These are phyloP conservation scores for Amanita thiersii DNA, from an alignment of 768 basidiomycete species.

Conservation along the genomic window DNA sequence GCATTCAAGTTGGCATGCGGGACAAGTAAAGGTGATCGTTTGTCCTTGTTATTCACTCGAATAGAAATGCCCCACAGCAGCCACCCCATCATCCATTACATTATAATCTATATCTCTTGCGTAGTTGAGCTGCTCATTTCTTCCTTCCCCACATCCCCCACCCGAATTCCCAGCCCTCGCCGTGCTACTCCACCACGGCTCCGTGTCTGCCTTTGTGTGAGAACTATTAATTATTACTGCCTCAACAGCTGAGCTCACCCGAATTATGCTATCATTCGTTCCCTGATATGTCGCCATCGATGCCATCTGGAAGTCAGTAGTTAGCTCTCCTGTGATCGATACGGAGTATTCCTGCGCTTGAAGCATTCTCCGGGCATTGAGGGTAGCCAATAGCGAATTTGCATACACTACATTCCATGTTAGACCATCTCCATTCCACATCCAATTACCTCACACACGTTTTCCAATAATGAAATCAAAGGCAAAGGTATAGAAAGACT, in stretches of 20 bases:
- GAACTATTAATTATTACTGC: too few species aligned
- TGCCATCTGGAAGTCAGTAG: constrained; percentile 26
- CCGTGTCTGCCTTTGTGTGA: too few species aligned
- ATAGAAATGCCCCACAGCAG: too few species aligned
- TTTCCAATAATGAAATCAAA: constrained; percentile 48
- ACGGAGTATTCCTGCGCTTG: constrained; percentile 14
- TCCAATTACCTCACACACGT: constrained; percentile 19
- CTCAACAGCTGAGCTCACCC: too few species aligned
- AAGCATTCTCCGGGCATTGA: constrained; percentile 32
- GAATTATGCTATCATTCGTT: too few species aligned
- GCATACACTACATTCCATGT: constrained; percentile 29
- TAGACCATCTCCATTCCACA: neutral
- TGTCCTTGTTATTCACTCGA: neutral
- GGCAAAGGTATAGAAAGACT: constrained; percentile 38
- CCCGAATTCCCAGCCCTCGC: too few species aligned
- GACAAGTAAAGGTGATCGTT: neutral
- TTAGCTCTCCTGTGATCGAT: constrained; percentile 21
- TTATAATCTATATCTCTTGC: too few species aligned
- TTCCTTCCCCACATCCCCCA: too few species aligned
- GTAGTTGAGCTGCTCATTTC: too few species aligned
- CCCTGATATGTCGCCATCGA: constrained; percentile 17
- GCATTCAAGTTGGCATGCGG: neutral
- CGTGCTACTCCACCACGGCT: too few species aligned
- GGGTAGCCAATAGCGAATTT: constrained; percentile 36
- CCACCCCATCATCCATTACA: too few species aligned